Evolutionary conservation across 768 basidiomycete genomes (phyloP).

Genomic region (Lentinus brumalis): DNA sequence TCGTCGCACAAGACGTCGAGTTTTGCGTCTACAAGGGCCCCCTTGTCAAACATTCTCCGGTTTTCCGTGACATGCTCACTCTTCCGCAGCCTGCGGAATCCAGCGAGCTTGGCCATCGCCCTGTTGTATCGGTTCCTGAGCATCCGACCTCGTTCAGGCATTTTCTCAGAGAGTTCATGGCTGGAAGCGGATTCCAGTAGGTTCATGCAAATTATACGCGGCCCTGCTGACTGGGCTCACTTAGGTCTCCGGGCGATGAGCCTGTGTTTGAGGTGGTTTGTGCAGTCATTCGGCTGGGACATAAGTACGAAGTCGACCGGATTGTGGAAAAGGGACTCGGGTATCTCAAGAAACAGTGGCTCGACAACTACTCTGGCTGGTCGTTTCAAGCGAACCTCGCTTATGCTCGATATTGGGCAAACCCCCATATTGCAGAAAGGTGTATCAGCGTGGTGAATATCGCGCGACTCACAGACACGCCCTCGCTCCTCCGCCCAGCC

Average conservation of each 20-base stretch:
- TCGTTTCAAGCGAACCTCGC: neutral
- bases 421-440: no score
- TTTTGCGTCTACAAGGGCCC: slow-evolving; percentile 20
- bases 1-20: slow-evolving; percentile 11
- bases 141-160: slow-evolving; percentile 8
- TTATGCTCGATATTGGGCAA: no score
- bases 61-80: slow-evolving; percentile 20
- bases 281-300: slow-evolving; percentile 5
- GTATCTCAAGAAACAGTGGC: slow-evolving; percentile 4
- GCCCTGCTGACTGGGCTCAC: no score
- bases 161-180: neutral
- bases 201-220: no score
- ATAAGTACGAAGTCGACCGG: slow-evolving; percentile 14
- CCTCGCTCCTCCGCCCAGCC: neutral
- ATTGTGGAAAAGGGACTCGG: slow-evolving; percentile 4
- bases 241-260: no score
- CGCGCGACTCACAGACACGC: slow-evolving; percentile 7
- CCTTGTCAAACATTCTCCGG: slow-evolving; percentile 15
- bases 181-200: no score
- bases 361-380: neutral
- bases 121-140: slow-evolving; percentile 7
- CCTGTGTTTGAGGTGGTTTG: no score
- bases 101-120: neutral
- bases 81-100: slow-evolving; percentile 7
- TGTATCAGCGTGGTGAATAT: slow-evolving; percentile 15